Percentiles rank a stretch among this genome's conserved stretches.
These are phyloP conservation scores for Elsinoe necatrix DNA, from an alignment of 2,329 filamentous ascomycete species.

Conservation along the genomic window DNA sequence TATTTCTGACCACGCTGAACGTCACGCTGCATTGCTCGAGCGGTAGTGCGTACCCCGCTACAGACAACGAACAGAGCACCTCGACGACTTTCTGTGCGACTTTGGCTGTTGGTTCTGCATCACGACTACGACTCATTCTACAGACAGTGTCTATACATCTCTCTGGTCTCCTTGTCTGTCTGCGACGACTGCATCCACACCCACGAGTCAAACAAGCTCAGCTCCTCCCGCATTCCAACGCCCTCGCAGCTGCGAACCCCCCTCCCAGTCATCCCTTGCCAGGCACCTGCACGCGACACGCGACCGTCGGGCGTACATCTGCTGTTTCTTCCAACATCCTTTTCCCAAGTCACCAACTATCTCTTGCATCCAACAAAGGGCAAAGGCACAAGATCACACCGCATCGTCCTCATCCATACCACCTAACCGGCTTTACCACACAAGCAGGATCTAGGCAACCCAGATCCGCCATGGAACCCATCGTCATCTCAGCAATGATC, in stretches of 20 bases:
- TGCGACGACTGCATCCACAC: too few species aligned
- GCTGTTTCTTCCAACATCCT: too few species aligned
- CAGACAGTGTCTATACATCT: too few species aligned
- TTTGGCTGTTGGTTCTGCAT: neutral
- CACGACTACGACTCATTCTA: too few species aligned
- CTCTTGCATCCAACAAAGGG: neutral
- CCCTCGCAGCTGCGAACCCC: neutral
- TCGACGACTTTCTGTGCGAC: neutral
- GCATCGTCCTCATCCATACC: neutral
- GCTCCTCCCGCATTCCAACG: neutral
- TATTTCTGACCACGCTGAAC: neutral
- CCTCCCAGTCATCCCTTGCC: neutral
- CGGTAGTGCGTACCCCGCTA: neutral
- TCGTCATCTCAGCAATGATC: constrained; percentile 12
- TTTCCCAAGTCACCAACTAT: neutral
- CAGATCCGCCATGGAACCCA: neutral
- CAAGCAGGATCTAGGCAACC: neutral
- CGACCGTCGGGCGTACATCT: neutral
- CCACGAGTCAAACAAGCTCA: neutral
- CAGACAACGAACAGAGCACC: neutral
- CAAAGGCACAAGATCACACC: neutral
- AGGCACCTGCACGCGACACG: neutral
- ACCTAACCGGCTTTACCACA: neutral
- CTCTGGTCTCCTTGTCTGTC: too few species aligned
- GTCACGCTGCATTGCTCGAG: neutral